A percentile compares a stretch with the other conserved stretches of the same genome.
Evolutionary conservation across 1,284 basidiomycete genomes (phyloP).

Genomic region (Chondrostereum purpureum): DNA sequence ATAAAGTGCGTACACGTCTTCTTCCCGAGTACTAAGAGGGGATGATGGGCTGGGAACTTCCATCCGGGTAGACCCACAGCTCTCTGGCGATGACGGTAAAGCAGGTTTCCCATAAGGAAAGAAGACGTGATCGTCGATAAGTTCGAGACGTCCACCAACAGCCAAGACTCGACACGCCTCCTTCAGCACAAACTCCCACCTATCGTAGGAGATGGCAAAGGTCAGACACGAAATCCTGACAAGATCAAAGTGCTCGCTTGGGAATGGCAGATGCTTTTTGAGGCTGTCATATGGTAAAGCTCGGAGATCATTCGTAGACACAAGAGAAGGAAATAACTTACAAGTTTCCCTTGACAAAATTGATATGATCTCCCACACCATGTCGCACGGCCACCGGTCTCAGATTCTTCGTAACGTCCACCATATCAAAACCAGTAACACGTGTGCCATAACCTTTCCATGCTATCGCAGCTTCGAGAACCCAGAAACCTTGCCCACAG

Average conservation of each 20-base stretch:
- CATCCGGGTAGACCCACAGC: not conserved
- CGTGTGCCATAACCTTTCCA: slow-evolving; percentile 17
- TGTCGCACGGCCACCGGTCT: slow-evolving; percentile 4
- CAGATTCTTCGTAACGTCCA: slow-evolving; percentile 11
- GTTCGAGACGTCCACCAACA: slow-evolving; percentile 41
- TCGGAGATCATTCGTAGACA: not conserved
- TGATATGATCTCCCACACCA: slow-evolving; percentile 9
- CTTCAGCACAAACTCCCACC: slow-evolving; percentile 39
- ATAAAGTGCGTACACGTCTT: not conserved
- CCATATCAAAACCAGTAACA: slow-evolving; percentile 15
- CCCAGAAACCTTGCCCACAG: slow-evolving; percentile 16
- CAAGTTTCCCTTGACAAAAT: slow-evolving; percentile 14
- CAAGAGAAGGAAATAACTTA: slow-evolving; percentile 6
- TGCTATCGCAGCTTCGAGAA: slow-evolving; percentile 14
- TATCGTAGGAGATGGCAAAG: slow-evolving; percentile 32
- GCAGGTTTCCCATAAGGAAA: slow-evolving; percentile 29
- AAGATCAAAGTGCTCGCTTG: slow-evolving; percentile 37
- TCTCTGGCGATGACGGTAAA: not conserved
- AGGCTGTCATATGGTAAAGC: slow-evolving; percentile 1
- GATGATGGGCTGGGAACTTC: not conserved
- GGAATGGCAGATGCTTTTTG: slow-evolving; percentile 19
- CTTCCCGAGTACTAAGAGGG: not conserved
- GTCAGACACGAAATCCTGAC: slow-evolving; percentile 45
- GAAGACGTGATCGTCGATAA: slow-evolving; percentile 46
- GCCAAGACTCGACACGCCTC: slow-evolving; percentile 43